Percentiles rank a stretch among this genome's conserved stretches.
Conservation (phyloP, 176 grass and related monocot genomes). For the Ampelocalamus luodianensis region DNA sequence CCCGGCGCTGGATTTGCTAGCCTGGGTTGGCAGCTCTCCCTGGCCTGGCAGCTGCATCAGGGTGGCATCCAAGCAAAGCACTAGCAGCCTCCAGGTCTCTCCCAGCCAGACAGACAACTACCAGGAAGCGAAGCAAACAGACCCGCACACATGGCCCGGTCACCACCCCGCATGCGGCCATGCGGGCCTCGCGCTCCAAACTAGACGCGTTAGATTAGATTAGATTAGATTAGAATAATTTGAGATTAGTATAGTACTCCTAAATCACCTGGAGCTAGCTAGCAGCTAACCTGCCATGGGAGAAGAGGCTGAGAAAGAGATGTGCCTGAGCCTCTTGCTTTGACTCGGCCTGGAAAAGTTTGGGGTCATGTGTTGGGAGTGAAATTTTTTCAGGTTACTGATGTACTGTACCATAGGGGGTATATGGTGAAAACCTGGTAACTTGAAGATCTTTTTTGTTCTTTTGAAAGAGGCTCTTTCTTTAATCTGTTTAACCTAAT, state of each 20-base stretch:
- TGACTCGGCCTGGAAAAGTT: background rate
- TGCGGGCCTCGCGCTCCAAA: background rate
- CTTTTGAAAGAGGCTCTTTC: too few species aligned
- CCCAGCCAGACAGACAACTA: too few species aligned
- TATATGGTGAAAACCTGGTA: background rate
- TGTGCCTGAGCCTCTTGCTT: background rate
- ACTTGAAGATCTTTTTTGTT: too few species aligned
- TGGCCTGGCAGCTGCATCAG: too few species aligned
- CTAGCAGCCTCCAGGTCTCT: too few species aligned
- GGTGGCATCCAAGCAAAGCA: too few species aligned
- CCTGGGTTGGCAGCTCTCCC: too few species aligned
- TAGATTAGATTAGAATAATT: background rate
- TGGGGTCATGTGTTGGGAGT: background rate
- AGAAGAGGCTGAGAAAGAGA: background rate
- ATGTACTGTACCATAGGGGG: background rate
- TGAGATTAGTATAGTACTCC: background rate
- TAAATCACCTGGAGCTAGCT: slow-evolving; percentile 6
- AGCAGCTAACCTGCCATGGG: background rate
- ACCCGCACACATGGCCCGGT: slow-evolving; percentile 34
- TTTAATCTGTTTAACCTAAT: too few species aligned
- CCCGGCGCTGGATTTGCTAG: too few species aligned
- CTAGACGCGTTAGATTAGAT: slow-evolving; percentile 1
- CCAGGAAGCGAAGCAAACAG: too few species aligned
- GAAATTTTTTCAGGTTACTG: background rate
- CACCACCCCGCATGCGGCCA: slow-evolving; percentile 13